Conservation (phyloP, 257 asterid genomes). For the Capsicum chinense region DNA sequence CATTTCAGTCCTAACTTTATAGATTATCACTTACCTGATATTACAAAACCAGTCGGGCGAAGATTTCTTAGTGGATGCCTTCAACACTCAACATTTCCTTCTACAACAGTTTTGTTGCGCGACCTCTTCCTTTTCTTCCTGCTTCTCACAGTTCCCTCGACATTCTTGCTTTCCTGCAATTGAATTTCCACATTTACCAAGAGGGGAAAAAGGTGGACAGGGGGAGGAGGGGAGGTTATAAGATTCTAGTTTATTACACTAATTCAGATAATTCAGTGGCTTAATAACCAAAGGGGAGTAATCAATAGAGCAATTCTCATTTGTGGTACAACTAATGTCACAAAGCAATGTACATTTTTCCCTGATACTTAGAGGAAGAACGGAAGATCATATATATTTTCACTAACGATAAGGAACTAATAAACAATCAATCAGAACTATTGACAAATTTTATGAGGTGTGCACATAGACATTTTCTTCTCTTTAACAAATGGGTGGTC, state of each 20-base stretch:
- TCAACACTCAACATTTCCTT: conserved; percentile 8
- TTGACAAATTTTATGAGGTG: background rate
- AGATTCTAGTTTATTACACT: background rate
- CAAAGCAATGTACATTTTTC: background rate
- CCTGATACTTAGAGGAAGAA: background rate
- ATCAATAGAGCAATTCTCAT: background rate
- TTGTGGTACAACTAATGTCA: background rate
- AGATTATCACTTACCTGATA: conserved; percentile 19
- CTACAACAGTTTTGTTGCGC: background rate
- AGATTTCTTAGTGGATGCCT: background rate
- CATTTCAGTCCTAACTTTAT: background rate
- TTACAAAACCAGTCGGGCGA: background rate
- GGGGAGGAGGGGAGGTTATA: background rate
- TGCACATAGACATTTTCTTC: background rate
- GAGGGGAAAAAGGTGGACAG: background rate
- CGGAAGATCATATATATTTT: background rate
- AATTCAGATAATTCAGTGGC: background rate
- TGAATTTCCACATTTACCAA: conserved; percentile 21
- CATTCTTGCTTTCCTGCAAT: conserved; percentile 30
- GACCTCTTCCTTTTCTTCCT: conserved; percentile 27
- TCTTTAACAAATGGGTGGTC: background rate
- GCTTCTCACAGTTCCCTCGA: conserved; percentile 25
- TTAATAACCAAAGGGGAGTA: background rate
- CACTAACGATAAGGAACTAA: background rate
- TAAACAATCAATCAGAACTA: background rate